Conservation (phyloP, 176 grass and related monocot genomes). For the Musa itinerans region DNA sequence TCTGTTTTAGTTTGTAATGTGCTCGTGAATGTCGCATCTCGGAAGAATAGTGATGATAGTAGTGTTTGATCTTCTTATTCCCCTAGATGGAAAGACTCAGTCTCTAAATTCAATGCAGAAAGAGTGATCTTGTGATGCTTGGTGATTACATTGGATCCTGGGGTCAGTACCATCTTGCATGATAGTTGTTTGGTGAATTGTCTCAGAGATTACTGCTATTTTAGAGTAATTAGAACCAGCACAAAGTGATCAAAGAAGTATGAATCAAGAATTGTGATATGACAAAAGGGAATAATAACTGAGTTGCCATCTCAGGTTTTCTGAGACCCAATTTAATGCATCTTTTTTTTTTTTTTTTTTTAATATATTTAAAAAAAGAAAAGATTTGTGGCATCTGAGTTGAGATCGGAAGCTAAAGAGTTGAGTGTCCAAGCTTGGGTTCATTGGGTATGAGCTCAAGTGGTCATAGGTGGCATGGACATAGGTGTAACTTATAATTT, state of each 20-base stretch:
- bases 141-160: neutral
- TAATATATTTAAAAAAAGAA: no score
- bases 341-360: no score
- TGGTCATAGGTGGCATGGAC: no score
- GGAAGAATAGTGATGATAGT: neutral
- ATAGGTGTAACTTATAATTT: no score
- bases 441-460: no score
- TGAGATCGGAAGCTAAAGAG: no score
- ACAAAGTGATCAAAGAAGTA: neutral
- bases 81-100: no score
- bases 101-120: no score
- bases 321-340: no score
- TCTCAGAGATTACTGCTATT: neutral
- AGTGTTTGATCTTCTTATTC: no score
- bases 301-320: neutral
- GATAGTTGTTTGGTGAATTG: constrained; percentile 30
- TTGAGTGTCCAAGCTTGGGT: no score
- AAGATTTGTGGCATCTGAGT: no score
- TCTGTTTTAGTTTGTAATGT: neutral
- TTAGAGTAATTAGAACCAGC: neutral
- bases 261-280: neutral
- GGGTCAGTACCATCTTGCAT: neutral
- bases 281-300: neutral
- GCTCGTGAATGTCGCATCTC: neutral
- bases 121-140: neutral